Evolutionary conservation across 371 early-diverging fungal species (phyloP).

Genomic region (Apophysomyces ossiformis): DNA sequence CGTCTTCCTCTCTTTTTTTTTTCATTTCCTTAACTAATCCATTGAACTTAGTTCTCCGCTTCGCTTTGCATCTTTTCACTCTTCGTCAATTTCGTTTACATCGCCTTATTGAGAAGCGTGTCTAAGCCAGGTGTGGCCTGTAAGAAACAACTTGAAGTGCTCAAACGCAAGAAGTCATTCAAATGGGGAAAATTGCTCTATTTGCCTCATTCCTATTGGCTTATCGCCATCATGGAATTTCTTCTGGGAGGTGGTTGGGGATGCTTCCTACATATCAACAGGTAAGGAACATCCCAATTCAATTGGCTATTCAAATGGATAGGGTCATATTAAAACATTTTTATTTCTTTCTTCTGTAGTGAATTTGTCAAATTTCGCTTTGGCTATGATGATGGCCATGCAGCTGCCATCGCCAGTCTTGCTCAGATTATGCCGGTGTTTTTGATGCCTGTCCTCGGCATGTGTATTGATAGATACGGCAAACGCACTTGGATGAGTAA

Average conservation of each 20-base stretch:
- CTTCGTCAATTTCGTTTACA: slow-evolving; percentile 64
- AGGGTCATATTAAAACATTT: background rate
- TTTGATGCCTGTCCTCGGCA: slow-evolving; percentile 68
- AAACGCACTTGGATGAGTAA: slow-evolving; percentile 63
- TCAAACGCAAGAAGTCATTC: slow-evolving; percentile 66
- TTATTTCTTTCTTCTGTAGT: slow-evolving; percentile 33
- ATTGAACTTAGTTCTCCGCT: slow-evolving; percentile 52
- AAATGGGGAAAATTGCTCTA: slow-evolving; percentile 58
- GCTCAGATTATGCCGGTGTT: slow-evolving; percentile 73
- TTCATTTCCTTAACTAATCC: background rate
- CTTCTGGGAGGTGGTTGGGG: slow-evolving; percentile 76
- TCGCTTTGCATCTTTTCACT: slow-evolving; percentile 65
- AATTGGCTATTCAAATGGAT: background rate
- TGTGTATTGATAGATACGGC: slow-evolving; percentile 65
- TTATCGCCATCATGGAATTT: slow-evolving; percentile 65
- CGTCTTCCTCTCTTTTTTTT: background rate
- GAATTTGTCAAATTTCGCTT: slow-evolving; percentile 71
- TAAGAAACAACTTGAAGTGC: slow-evolving; percentile 41
- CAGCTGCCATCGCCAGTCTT: slow-evolving; percentile 70
- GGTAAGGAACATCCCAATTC: slow-evolving; percentile 27
- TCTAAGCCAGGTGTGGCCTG: slow-evolving; percentile 21
- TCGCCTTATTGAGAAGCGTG: slow-evolving; percentile 46
- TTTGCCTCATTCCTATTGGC: slow-evolving; percentile 70
- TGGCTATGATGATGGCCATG: slow-evolving; percentile 51
- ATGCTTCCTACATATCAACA: slow-evolving; percentile 74